Base-by-base conservation (phyloP, 108 stramenopile genomes). In the Stephanodiscus triporus region DNA sequence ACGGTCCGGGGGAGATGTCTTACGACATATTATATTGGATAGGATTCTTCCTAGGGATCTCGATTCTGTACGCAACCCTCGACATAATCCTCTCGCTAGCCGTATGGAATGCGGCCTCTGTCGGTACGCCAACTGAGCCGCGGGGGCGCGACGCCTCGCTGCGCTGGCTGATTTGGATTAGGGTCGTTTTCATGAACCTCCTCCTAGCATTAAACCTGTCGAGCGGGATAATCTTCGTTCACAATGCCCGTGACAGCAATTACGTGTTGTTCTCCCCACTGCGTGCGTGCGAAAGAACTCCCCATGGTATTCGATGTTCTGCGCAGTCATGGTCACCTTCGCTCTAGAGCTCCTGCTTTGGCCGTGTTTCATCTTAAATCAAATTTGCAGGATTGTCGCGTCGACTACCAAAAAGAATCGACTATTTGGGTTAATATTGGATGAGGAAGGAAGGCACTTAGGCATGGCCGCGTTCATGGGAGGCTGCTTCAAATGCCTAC, bases 71-170 rank as follows among this genome's bases (percentile, higher is more conserved):
- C 38, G 24, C 60, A 6, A 29, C 62, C 54, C 7, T 68, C 11
- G 75, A 76, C 48, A 34, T 76, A 20, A 59, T 61, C 23, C 60
- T 56, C 59, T 50, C 60, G 19, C n/a, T 68, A 38, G 36, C 48
- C 9, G 58, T 68, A n/a, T 76, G 75, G 75, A 48, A 26, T 23
- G 75, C 67, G 0, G 60, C 67, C 6, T 53, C 66, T 50, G 50
- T 76, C 20, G 75, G 75, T 2, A 76, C 75, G 2, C 75, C 75
- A 5, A 76, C 75, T 32, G 47, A 68, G 66, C 67, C 75, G 2
- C 61, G 38, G 66, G 75, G 75, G 17, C 49, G 75, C 30, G 67
- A 76, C 54, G 40, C 61, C 22, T 73, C 64, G 45, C 42, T 73
- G 13, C 55, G 54, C 59, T 60, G 19, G 49, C 59, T 36, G 1